Base-by-base conservation (phyloP, 495 filamentous ascomycete species). In the Aspergillus haitiensis region DNA sequence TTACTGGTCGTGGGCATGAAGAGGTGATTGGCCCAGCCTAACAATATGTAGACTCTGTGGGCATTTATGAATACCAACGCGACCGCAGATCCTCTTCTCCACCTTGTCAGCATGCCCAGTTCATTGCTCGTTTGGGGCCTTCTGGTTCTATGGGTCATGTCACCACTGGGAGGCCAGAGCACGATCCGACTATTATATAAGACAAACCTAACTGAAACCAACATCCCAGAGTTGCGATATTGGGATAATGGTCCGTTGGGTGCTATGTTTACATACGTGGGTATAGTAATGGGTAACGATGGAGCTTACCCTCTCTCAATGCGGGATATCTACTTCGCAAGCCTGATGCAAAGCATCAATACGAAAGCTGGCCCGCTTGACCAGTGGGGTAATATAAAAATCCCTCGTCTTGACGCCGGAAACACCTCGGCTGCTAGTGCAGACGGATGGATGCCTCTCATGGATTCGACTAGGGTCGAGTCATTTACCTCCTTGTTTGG, bases 221-320 rank as follows among this genome's bases (percentile, higher is more conserved):
- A 52, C 7, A 33, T 45, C 13, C 21, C 36, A 6, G 57, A 52
- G 37, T 11, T 60, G 5, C 52, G 62, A 5, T 64, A 64, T 34
- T 64, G 52, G 62, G 62, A 64, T 46, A 64, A 52, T 52, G 62
- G 62, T 42, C 62, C 62, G 3, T n/a, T 64, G 18, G 62, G 62
- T 3, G 37, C 34, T 12, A 48, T 64, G 42, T 60, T 56, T 36
- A 27, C 35, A 7, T 42, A 50, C 27, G 1, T 9, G 16, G 58
- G 47, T 27, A 55, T 60, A n/a, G 53, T 50, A n/a, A 42, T 52
- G 21, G 33, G 18, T 7, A 56, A 60, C 33, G 62, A 64, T 21
- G 56, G 56, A 18, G 3, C 13, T 0, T 60, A 54, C 51, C 52
- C 62, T 2, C n/a, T 60, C 16, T 60, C 62, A 9, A 64, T 57